Base-by-base conservation (phyloP, 495 filamentous ascomycete genomes). In the Penicillium salamii region DNA sequence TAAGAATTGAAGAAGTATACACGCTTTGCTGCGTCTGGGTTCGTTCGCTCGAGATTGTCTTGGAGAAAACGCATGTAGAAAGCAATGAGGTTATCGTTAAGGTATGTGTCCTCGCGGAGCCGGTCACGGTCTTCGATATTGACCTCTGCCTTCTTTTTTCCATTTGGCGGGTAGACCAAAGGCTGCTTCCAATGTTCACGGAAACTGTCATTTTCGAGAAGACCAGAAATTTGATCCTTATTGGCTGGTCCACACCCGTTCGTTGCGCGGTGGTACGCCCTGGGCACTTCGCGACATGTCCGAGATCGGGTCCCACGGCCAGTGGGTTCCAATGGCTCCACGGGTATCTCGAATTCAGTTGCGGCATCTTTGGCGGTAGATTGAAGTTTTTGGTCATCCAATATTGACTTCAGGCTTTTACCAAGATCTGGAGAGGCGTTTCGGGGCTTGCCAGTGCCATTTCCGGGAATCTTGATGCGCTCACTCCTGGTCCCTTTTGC, bases 1-100 rank as follows among this genome's bases (percentile, higher is more conserved):
- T 89, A 96, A 3, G 88, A 90, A 58, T 95, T 97, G 71, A 91
- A 88, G 52, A 96, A 86, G 64, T 93, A 91, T 2, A 92, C 79
- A 29, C 81, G 77, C 51, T 82, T 76, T 5, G 83, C 77, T 31
- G 82, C 59, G 14, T 80, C 78, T 1, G 78, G 70, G 37, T 80
- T 75, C 12, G 71, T 73, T 18, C 78, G 62, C 40, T 82, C 71
- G 36, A 86, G 70, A 42, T 81, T 67, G 49, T 85, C 77, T 61
- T 92, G 82, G 12, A 95, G 69, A 57, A 85, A 88, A 21, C 82
- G 82, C 29, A 96, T 76, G 57, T 92, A 95, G 62, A 96, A 97
- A 15, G 77, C 82, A 46, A 98, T 85, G 21, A 98, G 69, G 60
- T 89, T 95, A 68, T 98, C 93, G 56, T 98, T 98, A 14, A 98